Percentiles rank a stretch among this genome's conserved stretches.
Evolutionary conservation across 2,329 filamentous ascomycete species (phyloP).

Genomic region (Diaporthe sp.): DNA sequence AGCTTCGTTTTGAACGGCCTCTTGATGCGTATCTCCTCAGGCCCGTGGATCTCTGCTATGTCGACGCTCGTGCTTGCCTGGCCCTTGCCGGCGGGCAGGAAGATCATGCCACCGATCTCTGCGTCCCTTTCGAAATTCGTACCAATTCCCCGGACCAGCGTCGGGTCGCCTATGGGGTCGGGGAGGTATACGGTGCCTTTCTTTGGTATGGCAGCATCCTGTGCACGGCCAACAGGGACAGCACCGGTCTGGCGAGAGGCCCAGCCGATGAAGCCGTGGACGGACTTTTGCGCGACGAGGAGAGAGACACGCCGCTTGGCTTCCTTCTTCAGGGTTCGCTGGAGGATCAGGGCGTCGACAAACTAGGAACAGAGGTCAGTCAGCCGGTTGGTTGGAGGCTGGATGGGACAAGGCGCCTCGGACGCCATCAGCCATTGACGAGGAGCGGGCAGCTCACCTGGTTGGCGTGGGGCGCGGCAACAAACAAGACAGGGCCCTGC

Average conservation of each 20-base stretch:
- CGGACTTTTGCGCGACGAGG: constrained; percentile 95
- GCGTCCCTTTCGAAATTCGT: constrained; percentile 86
- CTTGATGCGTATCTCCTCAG: constrained; percentile 88
- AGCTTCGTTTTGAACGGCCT: constrained; percentile 86
- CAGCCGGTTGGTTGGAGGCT: background rate
- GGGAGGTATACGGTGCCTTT: constrained; percentile 88
- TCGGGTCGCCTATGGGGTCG: constrained; percentile 87
- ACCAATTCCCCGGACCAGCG: constrained; percentile 81
- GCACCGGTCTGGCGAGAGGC: constrained; percentile 87
- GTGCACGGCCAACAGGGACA: constrained; percentile 91
- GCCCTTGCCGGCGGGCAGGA: constrained; percentile 87
- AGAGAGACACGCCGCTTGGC: constrained; percentile 91
- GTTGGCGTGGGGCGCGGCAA: constrained; percentile 97
- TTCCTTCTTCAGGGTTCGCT: constrained; percentile 89
- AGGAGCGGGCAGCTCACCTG: constrained; percentile 70
- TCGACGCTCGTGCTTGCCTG: constrained; percentile 83
- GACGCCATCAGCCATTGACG: constrained; percentile 10
- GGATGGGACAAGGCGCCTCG: constrained; percentile 24
- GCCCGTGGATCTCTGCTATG: constrained; percentile 83
- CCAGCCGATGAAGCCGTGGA: constrained; percentile 92
- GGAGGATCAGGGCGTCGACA: constrained; percentile 93
- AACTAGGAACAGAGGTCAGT: constrained; percentile 70
- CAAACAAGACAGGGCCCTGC: constrained; percentile 91
- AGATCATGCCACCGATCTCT: constrained; percentile 85
- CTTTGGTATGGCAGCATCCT: constrained; percentile 87